Base-by-base conservation (phyloP, 106 monocot genomes). In the Hemerocallis citrina region DNA sequence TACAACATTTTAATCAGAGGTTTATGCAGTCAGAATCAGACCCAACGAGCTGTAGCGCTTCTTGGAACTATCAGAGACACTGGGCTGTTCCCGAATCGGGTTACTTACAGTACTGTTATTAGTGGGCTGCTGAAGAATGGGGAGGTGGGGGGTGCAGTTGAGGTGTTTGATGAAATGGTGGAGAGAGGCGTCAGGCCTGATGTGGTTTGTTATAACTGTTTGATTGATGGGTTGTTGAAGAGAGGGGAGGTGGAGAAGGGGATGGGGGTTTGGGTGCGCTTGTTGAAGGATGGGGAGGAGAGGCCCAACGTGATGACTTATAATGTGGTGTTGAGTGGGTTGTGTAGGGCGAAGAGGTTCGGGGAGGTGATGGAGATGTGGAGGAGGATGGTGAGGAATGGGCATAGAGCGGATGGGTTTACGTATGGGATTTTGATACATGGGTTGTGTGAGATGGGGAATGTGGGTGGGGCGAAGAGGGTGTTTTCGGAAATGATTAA, bases 121-220 rank as follows among this genome's bases (percentile, higher is more conserved):
- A 14, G 10, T 11, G 79, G 59, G 19, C 32, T 72, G 34, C 6
- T 65, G 0, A 79, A 76, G 52, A 46, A 63, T 13, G 66, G 76
- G 11, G 57, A 66, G 21, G 57, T 63, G 23, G 67, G 6, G 2
- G 29, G 12, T 33, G 95, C 89, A 0, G 68, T 80, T 21, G 28
- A 74, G 12, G 11, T 90, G 80, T 89, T 95, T 40, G 87, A 98
- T 30, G 91, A 92, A 88, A 98, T 98, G 96, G 34, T 43, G 34
- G 75, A 75, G 6, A 66, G 59, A 34, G 44, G 52, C 1, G 66
- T 98, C 4, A 29, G 21, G 22, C 78, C 77, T 4, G 88, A 98
- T 46, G 66, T 80, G 0, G 82, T 91, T 1, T 91, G 96, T 58
- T 98, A 98, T 49, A 98, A 98, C 40, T 50, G 85, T 7, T 11